Base-by-base conservation (phyloP, 192 early-diverging fungal genomes). In the Coemansia sp. region DNA sequence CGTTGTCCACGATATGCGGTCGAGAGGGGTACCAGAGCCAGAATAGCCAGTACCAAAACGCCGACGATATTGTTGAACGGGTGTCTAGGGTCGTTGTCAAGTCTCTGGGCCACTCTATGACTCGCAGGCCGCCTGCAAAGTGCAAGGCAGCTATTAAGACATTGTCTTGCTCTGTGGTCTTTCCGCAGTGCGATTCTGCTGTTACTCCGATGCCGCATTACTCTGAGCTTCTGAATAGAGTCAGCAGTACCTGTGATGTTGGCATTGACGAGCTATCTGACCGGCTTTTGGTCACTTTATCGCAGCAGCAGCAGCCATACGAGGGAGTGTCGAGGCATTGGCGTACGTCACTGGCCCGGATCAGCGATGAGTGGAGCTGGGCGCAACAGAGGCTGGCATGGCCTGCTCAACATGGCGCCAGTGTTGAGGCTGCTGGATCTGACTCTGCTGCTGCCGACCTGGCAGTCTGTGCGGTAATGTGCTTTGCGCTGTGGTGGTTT, bases 131-230 rank as follows among this genome's bases (percentile, higher is more conserved):
- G n/a, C 38, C 22, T 16, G 71, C 43, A 8, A 61, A 33, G 11
- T 79, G 77, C 46, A 40, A 29, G 16, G 38, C 27, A 1, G 63
- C 80, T 1, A 65, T 81, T 27, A 49, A n/a, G 8, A 40, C 68
- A 0, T 39, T 81, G 24, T 67, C 74, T 7, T 81, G 80, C 39
- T 65, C 75, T 9, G 55, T 71, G 11, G 79, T 75, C 13, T 74
- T 61, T 31, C 71, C 68, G 44, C 57, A 57, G 10, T 76, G 71
- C 1, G 33, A 33, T 11, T 10, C 40, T 3, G 10, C 27, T 39
- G 39, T 46, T 22, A 39, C 36, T 18, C 36, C 7, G 12, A 62
- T 66, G 24, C 68, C 64, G 8, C 68, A 70, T 29, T 82, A 68
- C 53, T 74, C 80, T 2, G 65, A 65, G 64, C 43, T 73, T 20